Evolutionary conservation across 2,329 filamentous ascomycete species (phyloP).

Genomic region (Shiraia sp.): DNA sequence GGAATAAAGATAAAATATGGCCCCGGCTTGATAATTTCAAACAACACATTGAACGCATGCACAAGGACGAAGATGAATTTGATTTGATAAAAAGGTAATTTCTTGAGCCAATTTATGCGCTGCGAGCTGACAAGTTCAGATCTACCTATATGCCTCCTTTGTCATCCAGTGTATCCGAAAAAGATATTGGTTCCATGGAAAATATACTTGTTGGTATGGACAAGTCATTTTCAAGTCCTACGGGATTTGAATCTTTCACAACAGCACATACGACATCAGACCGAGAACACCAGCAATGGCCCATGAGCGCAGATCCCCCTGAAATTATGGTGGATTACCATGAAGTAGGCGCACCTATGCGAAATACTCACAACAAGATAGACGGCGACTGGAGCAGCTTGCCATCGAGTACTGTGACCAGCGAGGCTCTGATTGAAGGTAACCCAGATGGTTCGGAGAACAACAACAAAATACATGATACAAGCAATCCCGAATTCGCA

Average conservation of each 20-base stretch:
- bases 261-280: slow-evolving; percentile 26
- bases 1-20: slow-evolving; percentile 70
- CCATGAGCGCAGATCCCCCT: slow-evolving; percentile 1
- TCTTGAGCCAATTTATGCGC: neutral
- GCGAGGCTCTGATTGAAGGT: too few species aligned
- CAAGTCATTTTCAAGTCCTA: slow-evolving; percentile 14
- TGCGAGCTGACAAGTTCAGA: slow-evolving; percentile 25
- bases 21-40: slow-evolving; percentile 85
- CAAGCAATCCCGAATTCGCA: neutral
- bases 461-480: neutral
- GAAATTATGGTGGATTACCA: neutral
- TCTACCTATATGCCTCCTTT: slow-evolving; percentile 21
- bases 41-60: slow-evolving; percentile 73
- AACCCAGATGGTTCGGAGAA: too few species aligned
- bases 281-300: slow-evolving; percentile 22
- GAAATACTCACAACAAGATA: neutral
- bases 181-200: slow-evolving; percentile 30
- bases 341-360: neutral
- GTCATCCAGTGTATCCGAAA: slow-evolving; percentile 4
- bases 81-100: slow-evolving; percentile 54
- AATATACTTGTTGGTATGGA: slow-evolving; percentile 38
- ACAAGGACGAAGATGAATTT: slow-evolving; percentile 54
- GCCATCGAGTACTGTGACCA: too few species aligned
- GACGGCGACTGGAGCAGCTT: neutral
- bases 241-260: slow-evolving; percentile 15